Conservation (phyloP, 345 rosid genomes). For the Lepidium didymum region DNA sequence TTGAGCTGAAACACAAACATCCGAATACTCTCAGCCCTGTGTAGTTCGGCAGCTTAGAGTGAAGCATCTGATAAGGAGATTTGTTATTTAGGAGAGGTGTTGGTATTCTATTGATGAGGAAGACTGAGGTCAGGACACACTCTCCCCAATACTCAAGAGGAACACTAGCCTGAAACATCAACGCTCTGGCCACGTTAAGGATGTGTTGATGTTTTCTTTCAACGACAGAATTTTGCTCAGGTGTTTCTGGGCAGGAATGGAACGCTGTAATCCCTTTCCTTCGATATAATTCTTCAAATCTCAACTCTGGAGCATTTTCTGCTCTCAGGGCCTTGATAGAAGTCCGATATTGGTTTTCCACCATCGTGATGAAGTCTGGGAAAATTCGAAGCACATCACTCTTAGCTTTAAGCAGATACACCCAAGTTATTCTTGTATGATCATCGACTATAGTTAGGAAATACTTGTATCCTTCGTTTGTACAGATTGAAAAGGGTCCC, state of each 20-base stretch:
- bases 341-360: neutral
- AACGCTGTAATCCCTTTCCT: neutral
- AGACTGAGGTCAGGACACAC: neutral
- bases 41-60: rapidly evolving
- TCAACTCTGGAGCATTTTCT: neutral
- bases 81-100: neutral
- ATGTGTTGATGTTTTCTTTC: neutral
- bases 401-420: too few relatives aligned
- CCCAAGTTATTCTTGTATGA: neutral
- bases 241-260: neutral
- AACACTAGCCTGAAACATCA: neutral
- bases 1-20: neutral
- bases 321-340: neutral
- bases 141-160: neutral
- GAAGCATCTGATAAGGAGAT: neutral
- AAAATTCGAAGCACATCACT: neutral
- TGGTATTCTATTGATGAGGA: neutral
- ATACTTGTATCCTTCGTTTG: too few relatives aligned
- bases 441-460: neutral
- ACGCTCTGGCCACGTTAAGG: neutral
- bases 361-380: neutral
- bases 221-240: neutral
- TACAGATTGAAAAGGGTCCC: too few relatives aligned
- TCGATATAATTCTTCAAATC: neutral
- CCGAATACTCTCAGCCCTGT: neutral